phyloP scores from a whole-genome alignment of 441 rosid species.

The Erysimum cheiri region DNA sequence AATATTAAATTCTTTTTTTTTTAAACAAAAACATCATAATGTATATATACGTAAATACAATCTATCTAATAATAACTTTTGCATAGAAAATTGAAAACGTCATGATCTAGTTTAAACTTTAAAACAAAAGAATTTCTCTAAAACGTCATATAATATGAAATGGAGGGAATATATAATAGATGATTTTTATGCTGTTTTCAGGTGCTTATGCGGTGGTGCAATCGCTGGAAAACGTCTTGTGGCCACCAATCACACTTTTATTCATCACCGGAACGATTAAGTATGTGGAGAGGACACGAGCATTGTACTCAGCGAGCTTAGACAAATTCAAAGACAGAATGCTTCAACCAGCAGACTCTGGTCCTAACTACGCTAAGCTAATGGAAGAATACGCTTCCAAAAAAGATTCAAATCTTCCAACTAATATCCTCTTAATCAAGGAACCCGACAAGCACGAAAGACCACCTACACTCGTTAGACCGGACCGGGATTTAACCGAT shows the following conservation, averaged over 20 bases:
- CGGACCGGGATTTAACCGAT: slow-evolving; percentile 1
- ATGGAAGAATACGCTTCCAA: slow-evolving; percentile 57
- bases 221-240: slow-evolving; percentile 45
- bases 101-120: too few species aligned
- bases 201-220: slow-evolving; percentile 55
- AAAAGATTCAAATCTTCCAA: slow-evolving; percentile 45
- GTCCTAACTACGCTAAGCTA: slow-evolving; percentile 59
- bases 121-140: too few species aligned
- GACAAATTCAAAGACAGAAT: slow-evolving; percentile 57
- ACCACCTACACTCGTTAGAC: not conserved
- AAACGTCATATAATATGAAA: too few species aligned
- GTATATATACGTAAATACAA: too few species aligned
- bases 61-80: too few species aligned
- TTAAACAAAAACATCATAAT: too few species aligned
- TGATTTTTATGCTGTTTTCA: not conserved
- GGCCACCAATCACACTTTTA: slow-evolving; percentile 48
- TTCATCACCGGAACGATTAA: slow-evolving; percentile 57
- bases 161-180: too few species aligned
- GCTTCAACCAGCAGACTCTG: slow-evolving; percentile 52
- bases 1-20: too few species aligned
- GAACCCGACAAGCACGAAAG: slow-evolving; percentile 48
- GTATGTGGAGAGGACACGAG: slow-evolving; percentile 57
- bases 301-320: slow-evolving; percentile 61
- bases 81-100: too few species aligned
- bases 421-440: slow-evolving; percentile 37